Percentiles rank a stretch among this genome's conserved stretches.
phyloP scores from a whole-genome alignment of 2,329 filamentous ascomycete species.

The Penicillium verrucosum region DNA sequence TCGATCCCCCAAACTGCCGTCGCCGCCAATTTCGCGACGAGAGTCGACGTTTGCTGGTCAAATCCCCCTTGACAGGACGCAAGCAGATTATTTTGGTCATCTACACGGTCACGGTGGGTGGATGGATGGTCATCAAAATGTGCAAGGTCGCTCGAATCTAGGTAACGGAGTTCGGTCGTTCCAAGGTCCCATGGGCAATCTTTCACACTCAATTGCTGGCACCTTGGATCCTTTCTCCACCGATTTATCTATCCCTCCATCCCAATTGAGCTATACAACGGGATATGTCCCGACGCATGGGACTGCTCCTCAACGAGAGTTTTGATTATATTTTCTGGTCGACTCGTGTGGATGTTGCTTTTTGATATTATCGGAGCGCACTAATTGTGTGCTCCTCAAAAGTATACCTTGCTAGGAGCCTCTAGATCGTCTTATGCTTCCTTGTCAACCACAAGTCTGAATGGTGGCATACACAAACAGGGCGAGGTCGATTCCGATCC shows the following conservation, averaged over 20 bases:
- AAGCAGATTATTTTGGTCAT: constrained; percentile 31
- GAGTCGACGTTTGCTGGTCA: constrained; percentile 35
- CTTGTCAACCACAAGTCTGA: neutral
- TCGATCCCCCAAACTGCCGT: constrained; percentile 37
- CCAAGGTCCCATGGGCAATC: constrained; percentile 20
- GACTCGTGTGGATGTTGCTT: neutral
- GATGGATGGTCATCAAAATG: constrained; percentile 27
- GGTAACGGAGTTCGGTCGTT: constrained; percentile 24
- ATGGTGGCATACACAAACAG: neutral
- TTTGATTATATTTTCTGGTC: constrained; percentile 11
- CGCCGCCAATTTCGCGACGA: constrained; percentile 36
- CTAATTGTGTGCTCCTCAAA: constrained; percentile 1
- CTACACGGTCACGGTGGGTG: constrained; percentile 28
- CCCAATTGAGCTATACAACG: constrained; percentile 30
- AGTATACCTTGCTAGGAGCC: constrained; percentile 2
- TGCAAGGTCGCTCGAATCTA: constrained; percentile 23
- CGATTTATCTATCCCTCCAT: constrained; percentile 29
- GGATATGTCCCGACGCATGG: constrained; percentile 29
- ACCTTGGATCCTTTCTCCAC: constrained; percentile 30
- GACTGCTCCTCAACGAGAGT: constrained; percentile 29
- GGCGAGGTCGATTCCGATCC: neutral
- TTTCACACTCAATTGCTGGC: constrained; percentile 27
- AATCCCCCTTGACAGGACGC: constrained; percentile 25
- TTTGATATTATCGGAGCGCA: neutral
- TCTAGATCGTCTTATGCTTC: neutral